Base-by-base conservation (phyloP, 805 yeast genomes). In the Wickerhamiella qilinensis region DNA sequence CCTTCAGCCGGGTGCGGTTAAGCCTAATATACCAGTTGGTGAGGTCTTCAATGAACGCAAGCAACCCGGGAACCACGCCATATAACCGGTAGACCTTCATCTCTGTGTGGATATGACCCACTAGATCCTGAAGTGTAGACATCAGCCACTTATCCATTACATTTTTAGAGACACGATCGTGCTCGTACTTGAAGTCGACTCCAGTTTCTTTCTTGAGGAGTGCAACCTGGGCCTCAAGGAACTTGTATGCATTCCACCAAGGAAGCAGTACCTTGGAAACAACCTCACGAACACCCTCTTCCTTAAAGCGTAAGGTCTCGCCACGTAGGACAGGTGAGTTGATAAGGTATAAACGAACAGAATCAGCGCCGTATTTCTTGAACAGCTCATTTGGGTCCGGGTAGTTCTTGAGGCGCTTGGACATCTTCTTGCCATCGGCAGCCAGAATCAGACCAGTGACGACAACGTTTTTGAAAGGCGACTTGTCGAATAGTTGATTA, bases 11-110 rank as follows among this genome's bases (percentile, higher is more conserved):
- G 67, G 84, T 76, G 68, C 99, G 86, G 68, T 91, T 91, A 63
- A 91, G 82, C 62, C 99, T 79, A 59, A 91, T 91, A 68, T 91
- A 91, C 97, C 97, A 91, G 68, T 91, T 91, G 48, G 99, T 91
- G 62, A 91, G 72, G 56, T 83, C 83, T 55, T 91, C 98, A 58
- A 91, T 81, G 60, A 91, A 77, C 42, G 73, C 70, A 55, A 91
- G 71, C 55, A 91, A 66, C 55, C 78, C 81, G 52, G 98, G 96
- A 49, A 91, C 97, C 50, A 91, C 99, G 33, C 96, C 85, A 64
- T 84, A 91, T 48, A 91, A 69, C 62, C 93, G 74, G 68, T 91
- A 91, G 46, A 72, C 80, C 37, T 58, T 62, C 98, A 91, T 91
- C 67, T 91, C 98, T 42, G 63, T 60, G 60, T 88, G 94, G 52